phyloP scores from a whole-genome alignment of 441 rosid species.

The Gossypium lobatum region DNA sequence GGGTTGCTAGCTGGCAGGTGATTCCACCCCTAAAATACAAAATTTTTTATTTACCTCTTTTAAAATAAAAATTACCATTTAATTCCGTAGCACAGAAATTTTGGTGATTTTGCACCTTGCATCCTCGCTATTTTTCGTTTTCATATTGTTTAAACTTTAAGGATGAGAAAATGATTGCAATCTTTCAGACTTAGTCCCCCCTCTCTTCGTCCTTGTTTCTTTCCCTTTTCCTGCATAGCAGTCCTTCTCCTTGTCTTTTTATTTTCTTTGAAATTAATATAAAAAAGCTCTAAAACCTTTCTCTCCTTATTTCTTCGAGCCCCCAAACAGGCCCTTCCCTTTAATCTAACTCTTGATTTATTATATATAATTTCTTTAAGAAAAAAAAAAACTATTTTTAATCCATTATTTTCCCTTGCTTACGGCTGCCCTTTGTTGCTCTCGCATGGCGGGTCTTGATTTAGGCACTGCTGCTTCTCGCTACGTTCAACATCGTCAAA shows the following conservation, averaged over 20 bases:
- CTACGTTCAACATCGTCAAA: conserved; percentile 63
- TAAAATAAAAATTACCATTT: too few species aligned
- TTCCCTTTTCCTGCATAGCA: neutral
- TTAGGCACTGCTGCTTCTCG: conserved; percentile 72
- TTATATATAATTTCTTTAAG: too few species aligned
- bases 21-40: too few species aligned
- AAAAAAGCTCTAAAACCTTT: neutral
- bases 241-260: conserved; percentile 20
- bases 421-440: conserved; percentile 39
- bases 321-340: too few species aligned
- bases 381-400: conserved; percentile 12
- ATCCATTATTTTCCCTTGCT: conserved; percentile 16
- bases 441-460: conserved; percentile 62
- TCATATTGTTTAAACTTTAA: conserved; percentile 13
- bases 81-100: too few species aligned
- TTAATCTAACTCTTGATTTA: too few species aligned
- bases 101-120: too few species aligned
- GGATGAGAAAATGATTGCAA: conserved; percentile 4
- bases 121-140: neutral
- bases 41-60: too few species aligned
- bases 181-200: neutral
- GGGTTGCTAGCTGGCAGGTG: too few species aligned
- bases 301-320: neutral
- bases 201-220: conserved; percentile 5
- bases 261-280: conserved; percentile 17